Evolutionary conservation across 2,329 filamentous ascomycete genomes (phyloP), one percentile per base, ranked within the genome.

Genomic region (Daldinia sp.): DNA sequence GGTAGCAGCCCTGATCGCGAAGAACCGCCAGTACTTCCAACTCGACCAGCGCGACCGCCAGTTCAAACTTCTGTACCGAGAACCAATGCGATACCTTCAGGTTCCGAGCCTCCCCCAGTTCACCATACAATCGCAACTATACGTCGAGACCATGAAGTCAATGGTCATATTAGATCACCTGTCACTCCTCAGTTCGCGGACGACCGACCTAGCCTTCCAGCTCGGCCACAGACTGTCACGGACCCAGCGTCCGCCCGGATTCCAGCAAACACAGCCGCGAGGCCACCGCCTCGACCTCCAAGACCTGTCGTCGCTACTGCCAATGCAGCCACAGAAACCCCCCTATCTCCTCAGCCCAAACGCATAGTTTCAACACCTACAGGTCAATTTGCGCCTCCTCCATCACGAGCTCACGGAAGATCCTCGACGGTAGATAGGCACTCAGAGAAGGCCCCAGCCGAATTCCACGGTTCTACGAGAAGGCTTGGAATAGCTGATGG

Each of bases 1-100:
- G 85, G 86, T 3, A 87, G 85, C 58, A 89, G 84, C 55, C 74
- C 80, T 0, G 80, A 83, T n/a, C 78, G 79, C n/a, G 78, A 80
- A n/a, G 78, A 79, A 5, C 82, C 82, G 6, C 83, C 85, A 1
- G 78, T 77, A 57, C 79, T 84, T 43, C 83, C 79, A 15, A 79
- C 75, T 5, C 78, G 84, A 10, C 83, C 83, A 55, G 77, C 80
- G 45, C 83, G 84, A 43, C 69, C 66, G 48, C 67, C 64, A 27
- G 66, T 70, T 45, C 70, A 74, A 9, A 70, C 68, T n/a, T 70
- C 73, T 13, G 25, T 70, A 19, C 60, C 68, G 13, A 75, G 76
- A 51, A 71, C 76, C 3, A 75, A 72, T 49, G 76, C 76, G 2
- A 39, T 76, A 15, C 74, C 79, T 8, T 49, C 68, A 3, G 68